Base-by-base conservation (phyloP, 2,329 filamentous ascomycete genomes). In the Gaeumannomyces tritici region DNA sequence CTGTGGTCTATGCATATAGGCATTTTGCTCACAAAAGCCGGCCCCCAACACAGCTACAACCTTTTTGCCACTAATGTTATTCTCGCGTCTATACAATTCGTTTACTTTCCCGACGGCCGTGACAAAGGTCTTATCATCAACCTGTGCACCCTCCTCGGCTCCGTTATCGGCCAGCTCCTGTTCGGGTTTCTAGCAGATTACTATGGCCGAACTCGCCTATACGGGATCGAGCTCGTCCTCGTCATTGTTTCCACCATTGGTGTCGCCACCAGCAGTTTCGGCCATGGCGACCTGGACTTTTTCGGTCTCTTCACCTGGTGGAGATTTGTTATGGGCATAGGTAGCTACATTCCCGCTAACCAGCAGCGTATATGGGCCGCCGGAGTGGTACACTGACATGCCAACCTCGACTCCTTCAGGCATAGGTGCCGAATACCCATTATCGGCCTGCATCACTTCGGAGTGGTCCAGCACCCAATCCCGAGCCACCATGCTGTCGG, bases 371-470 rank as follows among this genome's bases (percentile, higher is more conserved):
- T 33, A 18, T 11, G 2, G 42, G 26, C 29, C 55, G 33, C 62
- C 60, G 29, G 27, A 65, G 61, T 57, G 55, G 24, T 13, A 51
- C 28, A 28, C 6, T 13, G 6, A 31, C 26, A 9, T 31, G 47
- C 27, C 21, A 28, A 27, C 59, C 26, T 51, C 42, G 26, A 6
- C 18, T 33, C 59, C 47, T 24, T 61, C 47, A 80, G 84, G 84
- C 0, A 85, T 88, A 42, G 85, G 85, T n/a, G 86, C 83, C 21
- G 86, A 89, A 71, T 89, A 89, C 69, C 87, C 87, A 1, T 74
- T 89, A 2, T 84, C 80, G 57, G 86, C 86, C 0, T 83, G 89
- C 11, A 89, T 90, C 42, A 87, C 85, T 0, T 82, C 86, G 0
- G 87, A 89, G 77, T 89, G 80, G 76, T 76, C 81, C 6, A 83